phyloP scores from a whole-genome alignment of 1,284 basidiomycete species.

The Ustilago xerochloae region DNA sequence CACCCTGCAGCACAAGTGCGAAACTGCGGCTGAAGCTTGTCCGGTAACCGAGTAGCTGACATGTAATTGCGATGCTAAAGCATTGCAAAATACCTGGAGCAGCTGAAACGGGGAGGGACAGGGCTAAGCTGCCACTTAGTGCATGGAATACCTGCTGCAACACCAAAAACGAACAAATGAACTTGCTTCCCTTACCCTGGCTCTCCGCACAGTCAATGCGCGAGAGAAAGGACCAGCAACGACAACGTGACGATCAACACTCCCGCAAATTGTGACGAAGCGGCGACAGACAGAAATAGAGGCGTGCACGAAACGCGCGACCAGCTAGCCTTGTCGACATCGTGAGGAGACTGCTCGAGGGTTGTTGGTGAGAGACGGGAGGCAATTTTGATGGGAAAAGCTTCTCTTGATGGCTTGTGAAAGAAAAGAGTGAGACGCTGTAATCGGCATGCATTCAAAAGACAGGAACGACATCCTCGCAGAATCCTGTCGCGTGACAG shows the following conservation, averaged over 20 bases:
- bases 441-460: constrained; percentile 40
- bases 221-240: not conserved
- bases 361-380: not conserved
- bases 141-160: not conserved
- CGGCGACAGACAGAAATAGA: no score
- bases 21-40: not conserved
- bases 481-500: not conserved
- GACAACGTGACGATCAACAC: no score
- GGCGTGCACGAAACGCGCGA: no score
- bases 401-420: constrained; percentile 38
- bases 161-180: not conserved
- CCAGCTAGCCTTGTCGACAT: no score
- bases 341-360: not conserved
- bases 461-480: constrained; percentile 14
- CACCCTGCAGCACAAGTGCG: not conserved
- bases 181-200: not conserved
- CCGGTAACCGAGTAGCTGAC: constrained; percentile 40
- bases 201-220: not conserved
- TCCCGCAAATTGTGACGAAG: no score
- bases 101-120: constrained; percentile 28
- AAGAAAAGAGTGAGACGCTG: constrained; percentile 13
- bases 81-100: constrained; percentile 33
- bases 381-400: constrained; percentile 11
- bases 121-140: not conserved
- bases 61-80: not conserved